Base-by-base conservation (phyloP, 202 grass and related monocot genomes). In the Thinopyrum obtusiflorum region DNA sequence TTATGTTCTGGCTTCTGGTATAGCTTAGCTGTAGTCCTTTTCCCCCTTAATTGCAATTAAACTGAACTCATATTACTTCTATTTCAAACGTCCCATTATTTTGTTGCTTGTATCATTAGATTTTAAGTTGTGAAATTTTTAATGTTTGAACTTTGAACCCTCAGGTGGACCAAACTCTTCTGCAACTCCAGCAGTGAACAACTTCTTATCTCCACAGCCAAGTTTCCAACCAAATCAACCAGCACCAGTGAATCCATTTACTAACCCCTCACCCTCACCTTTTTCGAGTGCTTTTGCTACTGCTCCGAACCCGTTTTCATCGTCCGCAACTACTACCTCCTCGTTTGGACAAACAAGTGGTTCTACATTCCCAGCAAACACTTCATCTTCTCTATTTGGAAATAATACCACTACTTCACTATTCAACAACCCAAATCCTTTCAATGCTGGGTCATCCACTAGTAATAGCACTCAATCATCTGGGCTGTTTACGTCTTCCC, bases 161-260 rank as follows among this genome's bases (percentile, higher is more conserved):
- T 64, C 85, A 94, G 92, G 92, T 81, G 92, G 92, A 78, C 89
- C 92, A 31, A 94, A 81, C 49, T 76, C 88, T 88, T 90, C 91
- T 77, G 88, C 87, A 84, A 84, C 88, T 78, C 68, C 79, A 81
- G 82, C 81, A 68, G 76, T 18, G 7, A 81, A 78, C 9, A 80
- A 26, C 85, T 85, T 93, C 62, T 74, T 84, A 55, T 18, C 47
- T 76, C 46, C 15, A 76, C 73, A 55, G 73, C 26, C 15, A 10
- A 9, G 27, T 76, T 57, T 76, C 55, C 73, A 32, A 12, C 17
- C 49, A 28, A 76, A 51, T 87, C 67, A 64, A 25, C 81, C 74
- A 0, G 73, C 84, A 17, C 9, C 88, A 47, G 4, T 73, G 68
- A 87, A 86, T 83, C 85, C 72, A 51, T 90, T 94, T 88, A 21